phyloP scores from a whole-genome alignment of 2,329 filamentous ascomycete genomes.

The Alternaria brassicae region DNA sequence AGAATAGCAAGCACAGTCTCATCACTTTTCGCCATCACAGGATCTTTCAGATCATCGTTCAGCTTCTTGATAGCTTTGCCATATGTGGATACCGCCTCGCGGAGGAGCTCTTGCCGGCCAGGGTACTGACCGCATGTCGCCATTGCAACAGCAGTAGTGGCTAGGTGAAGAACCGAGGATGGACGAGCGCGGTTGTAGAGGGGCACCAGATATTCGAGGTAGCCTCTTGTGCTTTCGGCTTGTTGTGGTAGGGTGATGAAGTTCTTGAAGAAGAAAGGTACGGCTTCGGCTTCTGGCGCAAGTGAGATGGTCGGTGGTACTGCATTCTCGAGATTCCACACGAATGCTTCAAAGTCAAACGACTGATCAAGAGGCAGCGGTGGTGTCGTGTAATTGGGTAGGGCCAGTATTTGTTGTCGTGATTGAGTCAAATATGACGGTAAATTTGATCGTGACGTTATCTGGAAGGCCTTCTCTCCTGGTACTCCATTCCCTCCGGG shows the following conservation, averaged over 20 bases:
- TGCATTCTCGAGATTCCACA: slow-evolving; percentile 40
- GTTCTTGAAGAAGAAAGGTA: slow-evolving; percentile 53
- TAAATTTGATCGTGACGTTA: slow-evolving; percentile 22
- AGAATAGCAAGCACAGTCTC: slow-evolving; percentile 51
- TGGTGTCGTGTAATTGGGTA: slow-evolving; percentile 27
- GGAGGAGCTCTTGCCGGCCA: slow-evolving; percentile 41
- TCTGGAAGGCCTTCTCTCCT: slow-evolving; percentile 8
- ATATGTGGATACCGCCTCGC: slow-evolving; percentile 46
- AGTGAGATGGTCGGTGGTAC: slow-evolving; percentile 38
- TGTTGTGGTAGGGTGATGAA: slow-evolving; percentile 50
- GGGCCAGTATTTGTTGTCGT: slow-evolving; percentile 30
- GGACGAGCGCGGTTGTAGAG: slow-evolving; percentile 46
- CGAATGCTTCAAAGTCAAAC: slow-evolving; percentile 37
- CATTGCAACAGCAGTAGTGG: slow-evolving; percentile 50
- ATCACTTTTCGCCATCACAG: slow-evolving; percentile 45
- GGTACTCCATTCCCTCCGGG: slow-evolving; percentile 15
- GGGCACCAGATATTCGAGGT: slow-evolving; percentile 49
- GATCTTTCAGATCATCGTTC: slow-evolving; percentile 48
- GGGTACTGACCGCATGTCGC: slow-evolving; percentile 50
- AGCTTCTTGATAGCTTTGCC: slow-evolving; percentile 49
- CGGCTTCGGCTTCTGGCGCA: slow-evolving; percentile 48
- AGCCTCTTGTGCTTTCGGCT: slow-evolving; percentile 49
- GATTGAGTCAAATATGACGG: slow-evolving; percentile 18
- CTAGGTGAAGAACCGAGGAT: slow-evolving; percentile 50
- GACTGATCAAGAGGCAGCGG: slow-evolving; percentile 18